Conservation (phyloP, 208 protist genomes). For the Trypanosoma melophagium region DNA sequence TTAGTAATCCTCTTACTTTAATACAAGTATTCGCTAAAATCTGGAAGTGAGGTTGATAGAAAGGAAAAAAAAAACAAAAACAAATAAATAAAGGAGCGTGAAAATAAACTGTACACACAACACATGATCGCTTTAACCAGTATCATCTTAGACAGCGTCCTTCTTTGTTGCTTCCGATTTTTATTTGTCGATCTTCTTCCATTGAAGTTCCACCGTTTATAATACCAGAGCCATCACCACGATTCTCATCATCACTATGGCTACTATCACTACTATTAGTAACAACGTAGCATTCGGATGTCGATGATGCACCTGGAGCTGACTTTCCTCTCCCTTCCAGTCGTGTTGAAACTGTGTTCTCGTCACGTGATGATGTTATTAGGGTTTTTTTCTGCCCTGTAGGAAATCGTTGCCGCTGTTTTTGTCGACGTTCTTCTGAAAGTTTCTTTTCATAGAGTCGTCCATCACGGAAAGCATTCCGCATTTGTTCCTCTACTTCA, state of each 20-base stretch:
- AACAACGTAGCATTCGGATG: background rate
- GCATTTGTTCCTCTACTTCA: conserved; percentile 78
- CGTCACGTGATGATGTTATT: background rate
- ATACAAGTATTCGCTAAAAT: no score
- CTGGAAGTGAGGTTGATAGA: no score
- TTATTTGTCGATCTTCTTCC: background rate
- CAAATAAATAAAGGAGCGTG: no score
- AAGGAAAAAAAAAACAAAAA: no score
- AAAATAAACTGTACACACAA: no score
- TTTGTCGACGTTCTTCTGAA: conserved; percentile 27
- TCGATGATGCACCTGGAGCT: background rate
- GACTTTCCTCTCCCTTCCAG: background rate
- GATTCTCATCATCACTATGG: background rate
- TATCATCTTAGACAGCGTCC: background rate
- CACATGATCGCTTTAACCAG: no score
- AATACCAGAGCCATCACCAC: background rate
- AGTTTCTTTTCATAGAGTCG: conserved; percentile 42
- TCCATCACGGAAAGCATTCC: conserved; percentile 71
- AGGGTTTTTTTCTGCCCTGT: background rate
- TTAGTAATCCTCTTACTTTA: no score
- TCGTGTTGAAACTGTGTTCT: background rate
- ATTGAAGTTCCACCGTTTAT: background rate
- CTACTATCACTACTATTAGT: conserved; percentile 7
- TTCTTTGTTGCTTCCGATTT: background rate
- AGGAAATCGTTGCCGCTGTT: conserved; percentile 5